A percentile compares a stretch with the other conserved stretches of the same genome.
These are phyloP conservation scores for Gossypium davidsonii DNA, from an alignment of 441 rosid genomes.

Conservation along the genomic window DNA sequence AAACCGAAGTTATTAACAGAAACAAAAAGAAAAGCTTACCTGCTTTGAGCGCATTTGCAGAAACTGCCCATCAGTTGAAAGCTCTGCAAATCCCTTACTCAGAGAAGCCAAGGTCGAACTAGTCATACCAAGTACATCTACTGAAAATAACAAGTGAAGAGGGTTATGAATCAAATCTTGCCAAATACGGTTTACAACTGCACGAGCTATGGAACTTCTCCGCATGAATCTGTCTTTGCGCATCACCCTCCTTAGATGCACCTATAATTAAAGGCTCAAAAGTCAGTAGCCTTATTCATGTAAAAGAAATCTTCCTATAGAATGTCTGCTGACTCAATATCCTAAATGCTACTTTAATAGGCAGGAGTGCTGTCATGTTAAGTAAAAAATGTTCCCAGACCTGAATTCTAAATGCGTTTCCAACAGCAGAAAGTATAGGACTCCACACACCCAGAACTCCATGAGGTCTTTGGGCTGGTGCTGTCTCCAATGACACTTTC, in stretches of 20 bases:
- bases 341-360: neutral
- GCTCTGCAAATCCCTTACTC: constrained; percentile 96
- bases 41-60: constrained; percentile 89
- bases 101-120: constrained; percentile 97
- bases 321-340: neutral
- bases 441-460: constrained; percentile 98
- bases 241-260: constrained; percentile 96
- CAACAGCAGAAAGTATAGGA: constrained; percentile 90
- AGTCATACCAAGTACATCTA: constrained; percentile 98
- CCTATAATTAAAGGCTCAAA: constrained; percentile 36
- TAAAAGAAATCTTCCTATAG: neutral
- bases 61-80: constrained; percentile 97
- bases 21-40: constrained; percentile 36
- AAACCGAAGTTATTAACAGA: neutral
- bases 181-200: constrained; percentile 80
- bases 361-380: neutral
- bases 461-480: constrained; percentile 91
- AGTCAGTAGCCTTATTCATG: constrained; percentile 2
- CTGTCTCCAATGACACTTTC: constrained; percentile 87
- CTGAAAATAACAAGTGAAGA: constrained; percentile 83
- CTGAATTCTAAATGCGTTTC: constrained; percentile 97
- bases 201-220: constrained; percentile 84
- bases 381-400: constrained; percentile 31
- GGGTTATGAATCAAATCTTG: constrained; percentile 98
- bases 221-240: constrained; percentile 88